These are phyloP conservation scores for Stachybotrys echinatus DNA, from an alignment of 2,329 filamentous ascomycete genomes.

Conservation along the genomic window DNA sequence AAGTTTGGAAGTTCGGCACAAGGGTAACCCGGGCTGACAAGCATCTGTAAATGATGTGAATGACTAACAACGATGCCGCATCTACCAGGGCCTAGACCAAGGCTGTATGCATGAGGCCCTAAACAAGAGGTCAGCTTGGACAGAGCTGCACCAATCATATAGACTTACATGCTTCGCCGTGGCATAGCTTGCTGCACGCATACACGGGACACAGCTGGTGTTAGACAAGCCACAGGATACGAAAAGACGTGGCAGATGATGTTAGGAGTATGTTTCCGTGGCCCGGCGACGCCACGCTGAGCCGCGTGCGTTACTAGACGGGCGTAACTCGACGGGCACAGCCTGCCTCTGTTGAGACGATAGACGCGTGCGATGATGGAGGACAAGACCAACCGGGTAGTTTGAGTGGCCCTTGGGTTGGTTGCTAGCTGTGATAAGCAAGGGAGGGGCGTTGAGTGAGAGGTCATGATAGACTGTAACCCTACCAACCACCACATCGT, in stretches of 20 bases:
- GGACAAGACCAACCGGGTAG: too few relatives aligned
- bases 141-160: neutral
- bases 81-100: neutral
- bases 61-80: neutral
- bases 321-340: too few relatives aligned
- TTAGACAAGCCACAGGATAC: neutral
- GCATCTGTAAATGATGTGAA: neutral
- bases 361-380: too few relatives aligned
- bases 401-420: too few relatives aligned
- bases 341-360: too few relatives aligned
- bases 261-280: neutral
- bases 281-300: too few relatives aligned
- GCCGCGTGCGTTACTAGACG: too few relatives aligned
- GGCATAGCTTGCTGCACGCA: neutral
- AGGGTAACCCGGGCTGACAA: conserved; percentile 32
- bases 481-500: neutral
- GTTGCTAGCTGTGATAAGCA: too few relatives aligned
- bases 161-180: neutral
- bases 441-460: too few relatives aligned
- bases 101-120: neutral
- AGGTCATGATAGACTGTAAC: neutral
- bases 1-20: conserved; percentile 75
- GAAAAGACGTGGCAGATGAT: neutral
- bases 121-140: neutral
- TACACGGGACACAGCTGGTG: neutral